Conservation (phyloP, 306 rosid genomes). For the Cucurbita maxima region DNA sequence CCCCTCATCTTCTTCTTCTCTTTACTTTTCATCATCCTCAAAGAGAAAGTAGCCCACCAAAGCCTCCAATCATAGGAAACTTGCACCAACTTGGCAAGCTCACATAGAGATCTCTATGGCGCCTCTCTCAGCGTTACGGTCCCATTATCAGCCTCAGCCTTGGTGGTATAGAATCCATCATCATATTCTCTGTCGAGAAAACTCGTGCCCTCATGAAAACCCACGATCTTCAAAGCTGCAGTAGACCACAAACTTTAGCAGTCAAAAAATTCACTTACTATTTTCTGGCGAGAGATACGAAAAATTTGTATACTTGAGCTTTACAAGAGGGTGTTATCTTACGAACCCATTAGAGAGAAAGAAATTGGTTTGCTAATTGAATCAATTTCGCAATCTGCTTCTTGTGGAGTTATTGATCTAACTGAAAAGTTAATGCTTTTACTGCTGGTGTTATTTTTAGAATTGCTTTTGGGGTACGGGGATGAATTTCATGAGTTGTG, state of each 20-base stretch:
- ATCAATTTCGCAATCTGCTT: background rate
- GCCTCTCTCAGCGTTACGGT: constrained; percentile 14
- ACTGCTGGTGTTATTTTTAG: too few relatives aligned
- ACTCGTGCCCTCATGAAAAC: constrained; percentile 6
- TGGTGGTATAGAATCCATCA: too few relatives aligned
- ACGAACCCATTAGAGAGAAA: constrained; percentile 9
- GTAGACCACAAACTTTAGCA: constrained; percentile 15
- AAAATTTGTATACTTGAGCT: constrained; percentile 28
- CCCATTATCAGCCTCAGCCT: background rate
- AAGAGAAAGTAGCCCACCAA: constrained; percentile 10
- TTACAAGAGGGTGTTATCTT: constrained; percentile 14
- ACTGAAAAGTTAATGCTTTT: constrained; percentile 11
- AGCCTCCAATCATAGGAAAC: constrained; percentile 29
- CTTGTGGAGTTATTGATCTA: constrained; percentile 6
- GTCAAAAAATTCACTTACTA: constrained; percentile 21
- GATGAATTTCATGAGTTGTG: constrained; percentile 21
- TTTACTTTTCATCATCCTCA: background rate
- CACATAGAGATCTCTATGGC: constrained; percentile 9
- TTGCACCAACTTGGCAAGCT: constrained; percentile 21
- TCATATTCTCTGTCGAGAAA: background rate
- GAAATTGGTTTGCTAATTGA: constrained; percentile 1
- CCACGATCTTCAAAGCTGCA: constrained; percentile 22
- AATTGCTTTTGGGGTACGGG: background rate
- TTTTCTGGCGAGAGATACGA: constrained; percentile 28
- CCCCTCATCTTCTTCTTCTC: background rate